Evolutionary conservation across 768 basidiomycete species (phyloP).

Genomic region (Russula sp.): DNA sequence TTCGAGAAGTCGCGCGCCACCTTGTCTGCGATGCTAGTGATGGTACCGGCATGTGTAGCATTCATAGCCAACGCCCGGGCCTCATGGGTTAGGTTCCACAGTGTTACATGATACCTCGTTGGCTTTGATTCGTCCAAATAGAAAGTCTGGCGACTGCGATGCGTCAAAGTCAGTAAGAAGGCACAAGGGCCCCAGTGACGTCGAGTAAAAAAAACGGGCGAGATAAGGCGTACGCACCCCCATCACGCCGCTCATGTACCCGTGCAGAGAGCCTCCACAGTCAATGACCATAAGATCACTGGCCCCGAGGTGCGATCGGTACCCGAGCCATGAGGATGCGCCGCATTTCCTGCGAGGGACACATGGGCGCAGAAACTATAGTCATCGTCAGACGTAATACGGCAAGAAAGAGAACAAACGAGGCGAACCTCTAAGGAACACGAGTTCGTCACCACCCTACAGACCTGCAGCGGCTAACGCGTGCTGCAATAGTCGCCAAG

Average conservation of each 20-base stretch:
- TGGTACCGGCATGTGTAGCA: conserved; percentile 41
- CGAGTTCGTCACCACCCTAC: conserved; percentile 50
- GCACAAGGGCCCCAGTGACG: neutral
- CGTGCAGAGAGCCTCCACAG: conserved; percentile 62
- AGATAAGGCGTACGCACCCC: conserved; percentile 42
- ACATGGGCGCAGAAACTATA: neutral
- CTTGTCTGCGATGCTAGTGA: conserved; percentile 53
- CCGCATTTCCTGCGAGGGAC: conserved; percentile 62
- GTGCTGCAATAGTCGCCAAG: conserved; percentile 47
- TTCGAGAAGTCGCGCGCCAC: conserved; percentile 52
- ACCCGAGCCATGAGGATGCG: conserved; percentile 77
- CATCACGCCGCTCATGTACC: conserved; percentile 75
- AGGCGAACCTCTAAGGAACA: conserved; percentile 70
- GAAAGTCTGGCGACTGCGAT: conserved; percentile 45
- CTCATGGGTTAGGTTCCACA: conserved; percentile 60
- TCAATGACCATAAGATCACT: conserved; percentile 73
- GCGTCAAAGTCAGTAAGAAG: conserved; percentile 11
- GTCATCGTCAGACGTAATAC: neutral
- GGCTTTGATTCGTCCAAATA: conserved; percentile 54
- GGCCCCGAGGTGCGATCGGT: conserved; percentile 53
- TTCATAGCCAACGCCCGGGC: conserved; percentile 56
- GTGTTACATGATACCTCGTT: conserved; percentile 41
- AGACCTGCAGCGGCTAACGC: conserved; percentile 58
- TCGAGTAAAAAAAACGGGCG: neutral
- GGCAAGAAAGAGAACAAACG: neutral